Percentiles rank a stretch among this genome's conserved stretches.
Conservation (phyloP, 805 yeast species). For the Ogataea methylovora region DNA sequence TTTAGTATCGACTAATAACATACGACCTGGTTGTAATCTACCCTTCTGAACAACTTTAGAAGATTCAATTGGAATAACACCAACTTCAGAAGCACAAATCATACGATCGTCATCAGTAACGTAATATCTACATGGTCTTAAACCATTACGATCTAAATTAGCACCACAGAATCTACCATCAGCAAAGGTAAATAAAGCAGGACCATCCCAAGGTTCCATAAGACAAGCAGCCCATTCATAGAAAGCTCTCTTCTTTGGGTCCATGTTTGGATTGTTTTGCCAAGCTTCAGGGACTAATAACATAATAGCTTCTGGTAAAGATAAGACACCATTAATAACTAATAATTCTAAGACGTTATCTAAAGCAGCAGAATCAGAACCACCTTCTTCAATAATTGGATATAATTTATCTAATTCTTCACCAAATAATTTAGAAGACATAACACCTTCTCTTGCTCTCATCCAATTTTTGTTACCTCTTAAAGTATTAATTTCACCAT, state of each 20-base stretch:
- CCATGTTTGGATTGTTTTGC: constrained; percentile 85
- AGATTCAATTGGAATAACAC: constrained; percentile 87
- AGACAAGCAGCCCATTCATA: constrained; percentile 99
- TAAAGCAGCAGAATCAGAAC: constrained; percentile 96
- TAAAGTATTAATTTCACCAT: constrained; percentile 95
- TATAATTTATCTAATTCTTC: constrained; percentile 85
- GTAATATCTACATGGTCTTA: constrained; percentile 97
- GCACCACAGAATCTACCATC: constrained; percentile 99
- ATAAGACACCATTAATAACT: constrained; percentile 83
- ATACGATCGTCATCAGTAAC: constrained; percentile 90
- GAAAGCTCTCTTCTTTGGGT: constrained; percentile 86
- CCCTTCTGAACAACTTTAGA: constrained; percentile 83
- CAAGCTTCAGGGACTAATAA: constrained; percentile 96
- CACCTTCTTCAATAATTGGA: constrained; percentile 97
- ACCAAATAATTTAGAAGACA: constrained; percentile 81
- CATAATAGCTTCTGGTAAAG: constrained; percentile 97
- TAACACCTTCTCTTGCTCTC: constrained; percentile 97
- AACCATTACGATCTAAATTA: constrained; percentile 92
- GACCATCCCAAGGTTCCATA: constrained; percentile 99
- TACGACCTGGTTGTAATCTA: constrained; percentile 90
- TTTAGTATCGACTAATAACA: constrained; percentile 90
- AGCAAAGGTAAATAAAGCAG: constrained; percentile 92
- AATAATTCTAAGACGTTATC: constrained; percentile 92
- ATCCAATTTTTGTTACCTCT: constrained; percentile 99
- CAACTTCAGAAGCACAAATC: constrained; percentile 98